Percentiles rank a stretch among this genome's conserved stretches.
These are phyloP conservation scores for Chloranthus sessilifolius DNA, from an alignment of 164 flowering plant genomes.

Conservation along the genomic window DNA sequence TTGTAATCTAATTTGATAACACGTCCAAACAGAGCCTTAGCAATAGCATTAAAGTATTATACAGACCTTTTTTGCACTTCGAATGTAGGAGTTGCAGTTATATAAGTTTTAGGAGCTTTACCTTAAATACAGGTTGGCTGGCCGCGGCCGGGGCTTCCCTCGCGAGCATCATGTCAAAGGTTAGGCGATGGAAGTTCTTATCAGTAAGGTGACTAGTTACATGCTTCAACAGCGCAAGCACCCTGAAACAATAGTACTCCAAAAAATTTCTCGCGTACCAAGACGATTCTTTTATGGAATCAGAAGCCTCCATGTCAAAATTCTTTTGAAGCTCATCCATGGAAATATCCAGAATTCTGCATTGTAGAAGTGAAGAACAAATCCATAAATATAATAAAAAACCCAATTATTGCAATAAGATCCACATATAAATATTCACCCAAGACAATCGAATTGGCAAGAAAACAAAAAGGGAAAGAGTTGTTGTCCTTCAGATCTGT, in stretches of 20 bases:
- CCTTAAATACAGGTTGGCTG: constrained; percentile 45
- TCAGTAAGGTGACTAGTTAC: constrained; percentile 59
- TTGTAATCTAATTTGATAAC: no score
- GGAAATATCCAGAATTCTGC: constrained; percentile 79
- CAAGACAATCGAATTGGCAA: no score
- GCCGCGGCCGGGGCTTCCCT: constrained; percentile 80
- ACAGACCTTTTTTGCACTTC: no score
- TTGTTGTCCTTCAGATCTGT: no score
- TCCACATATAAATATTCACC: no score
- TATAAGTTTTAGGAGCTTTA: no score
- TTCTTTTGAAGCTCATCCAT: constrained; percentile 54
- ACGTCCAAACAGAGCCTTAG: no score
- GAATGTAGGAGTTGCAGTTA: no score
- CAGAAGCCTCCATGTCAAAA: constrained; percentile 69
- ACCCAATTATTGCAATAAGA: no score
- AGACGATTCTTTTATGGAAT: constrained; percentile 55
- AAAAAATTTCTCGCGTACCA: constrained; percentile 68
- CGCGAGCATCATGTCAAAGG: constrained; percentile 88
- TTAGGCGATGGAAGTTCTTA: constrained; percentile 68
- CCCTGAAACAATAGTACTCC: constrained; percentile 84
- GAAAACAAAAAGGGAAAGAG: no score
- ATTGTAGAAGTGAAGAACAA: constrained; percentile 8
- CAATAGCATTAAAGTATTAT: no score
- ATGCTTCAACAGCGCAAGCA: constrained; percentile 55
- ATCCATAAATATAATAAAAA: no score